Conservation (phyloP, 2,329 filamentous ascomycete species). For the Exutisphaerella laricina region DNA sequence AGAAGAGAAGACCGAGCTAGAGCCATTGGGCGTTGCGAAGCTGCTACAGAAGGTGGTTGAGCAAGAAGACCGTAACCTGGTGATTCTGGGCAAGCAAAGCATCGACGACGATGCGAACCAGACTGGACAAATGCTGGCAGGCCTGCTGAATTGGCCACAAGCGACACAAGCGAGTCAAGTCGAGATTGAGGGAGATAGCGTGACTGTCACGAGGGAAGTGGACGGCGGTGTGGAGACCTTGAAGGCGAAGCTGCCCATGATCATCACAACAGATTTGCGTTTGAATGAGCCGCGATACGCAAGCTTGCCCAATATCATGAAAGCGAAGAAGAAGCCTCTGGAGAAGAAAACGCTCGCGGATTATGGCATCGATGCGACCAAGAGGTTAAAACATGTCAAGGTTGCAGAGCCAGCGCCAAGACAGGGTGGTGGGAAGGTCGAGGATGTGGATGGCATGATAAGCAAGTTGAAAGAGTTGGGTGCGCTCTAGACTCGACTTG, state of each 20-base stretch:
- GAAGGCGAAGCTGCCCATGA: constrained; percentile 75
- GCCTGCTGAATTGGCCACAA: constrained; percentile 85
- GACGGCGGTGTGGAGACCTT: constrained; percentile 94
- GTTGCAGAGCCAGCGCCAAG: constrained; percentile 80
- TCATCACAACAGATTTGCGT: constrained; percentile 90
- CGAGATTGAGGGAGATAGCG: constrained; percentile 62
- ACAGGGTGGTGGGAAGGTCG: constrained; percentile 93
- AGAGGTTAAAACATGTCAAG: constrained; percentile 81
- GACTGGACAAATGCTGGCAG: constrained; percentile 97
- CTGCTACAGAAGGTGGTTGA: constrained; percentile 73
- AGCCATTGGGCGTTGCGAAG: constrained; percentile 90
- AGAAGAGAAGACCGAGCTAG: constrained; percentile 66
- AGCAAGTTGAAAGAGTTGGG: constrained; percentile 92
- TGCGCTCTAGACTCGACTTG: constrained; percentile 72
- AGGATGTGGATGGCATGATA: constrained; percentile 93
- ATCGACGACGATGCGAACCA: constrained; percentile 95
- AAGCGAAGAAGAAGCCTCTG: constrained; percentile 99
- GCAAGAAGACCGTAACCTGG: constrained; percentile 81
- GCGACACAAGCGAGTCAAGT: constrained; percentile 89
- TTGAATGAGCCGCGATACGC: constrained; percentile 95
- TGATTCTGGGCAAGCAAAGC: constrained; percentile 93
- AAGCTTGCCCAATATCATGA: constrained; percentile 98
- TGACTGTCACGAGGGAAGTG: constrained; percentile 83
- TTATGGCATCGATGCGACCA: constrained; percentile 67
- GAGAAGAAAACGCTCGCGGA: constrained; percentile 86